Percentiles rank a stretch among this genome's conserved stretches.
These are phyloP conservation scores for Aspergillus panamensis DNA, from an alignment of 495 filamentous ascomycete genomes.

Conservation along the genomic window DNA sequence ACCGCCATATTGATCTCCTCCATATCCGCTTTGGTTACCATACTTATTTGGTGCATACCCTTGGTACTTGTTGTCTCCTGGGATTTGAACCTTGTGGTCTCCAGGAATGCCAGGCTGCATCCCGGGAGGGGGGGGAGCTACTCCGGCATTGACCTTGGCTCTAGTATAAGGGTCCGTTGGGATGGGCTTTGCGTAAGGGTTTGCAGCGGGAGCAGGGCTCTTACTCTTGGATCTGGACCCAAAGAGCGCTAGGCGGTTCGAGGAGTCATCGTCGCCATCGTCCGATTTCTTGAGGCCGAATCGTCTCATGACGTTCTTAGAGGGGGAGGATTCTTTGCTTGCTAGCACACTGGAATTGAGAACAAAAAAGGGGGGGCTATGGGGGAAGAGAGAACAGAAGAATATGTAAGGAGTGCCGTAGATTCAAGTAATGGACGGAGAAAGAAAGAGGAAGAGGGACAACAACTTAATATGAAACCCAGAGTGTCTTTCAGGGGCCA, in stretches of 20 bases:
- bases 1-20: conserved; percentile 58
- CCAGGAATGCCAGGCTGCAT: conserved; percentile 30
- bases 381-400: conserved; percentile 4
- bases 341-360: conserved; percentile 14
- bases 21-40: conserved; percentile 62
- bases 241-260: conserved; percentile 57
- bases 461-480: conserved; percentile 10
- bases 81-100: conserved; percentile 27
- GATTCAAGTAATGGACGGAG: conserved; percentile 16
- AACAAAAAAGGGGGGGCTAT: conserved; percentile 5
- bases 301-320: conserved; percentile 51
- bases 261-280: conserved; percentile 54
- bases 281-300: conserved; percentile 61
- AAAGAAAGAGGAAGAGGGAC: conserved; percentile 12
- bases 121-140: conserved; percentile 32
- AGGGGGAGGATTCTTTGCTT: conserved; percentile 1
- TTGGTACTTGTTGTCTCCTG: conserved; percentile 48
- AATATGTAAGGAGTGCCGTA: conserved; percentile 2
- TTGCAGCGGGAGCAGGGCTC: conserved; percentile 47
- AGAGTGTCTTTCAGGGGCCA: conserved; percentile 14
- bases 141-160: conserved; percentile 49
- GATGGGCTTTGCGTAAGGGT: conserved; percentile 67
- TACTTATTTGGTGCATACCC: conserved; percentile 60
- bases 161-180: conserved; percentile 61
- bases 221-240: conserved; percentile 58